Percentiles rank a stretch among this genome's conserved stretches.
phyloP scores from a whole-genome alignment of 2,329 filamentous ascomycete species.

The Coleophoma crateriformis region DNA sequence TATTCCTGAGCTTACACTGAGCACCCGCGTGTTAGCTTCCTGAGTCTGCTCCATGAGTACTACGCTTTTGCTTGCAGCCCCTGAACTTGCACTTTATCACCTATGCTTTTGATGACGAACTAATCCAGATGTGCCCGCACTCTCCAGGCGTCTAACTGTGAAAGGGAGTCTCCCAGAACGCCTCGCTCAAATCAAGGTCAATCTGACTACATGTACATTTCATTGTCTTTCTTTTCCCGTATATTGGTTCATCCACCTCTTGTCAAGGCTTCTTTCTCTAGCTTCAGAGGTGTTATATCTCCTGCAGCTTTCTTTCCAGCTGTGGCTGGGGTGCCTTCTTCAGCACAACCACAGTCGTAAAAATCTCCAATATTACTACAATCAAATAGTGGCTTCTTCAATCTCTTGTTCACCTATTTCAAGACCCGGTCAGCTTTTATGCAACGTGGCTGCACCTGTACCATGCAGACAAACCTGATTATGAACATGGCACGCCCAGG shows the following conservation, averaged over 20 bases:
- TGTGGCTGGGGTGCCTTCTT: constrained; percentile 44
- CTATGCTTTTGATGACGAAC: too few species aligned
- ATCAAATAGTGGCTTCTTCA: constrained; percentile 58
- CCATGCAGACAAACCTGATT: constrained; percentile 45
- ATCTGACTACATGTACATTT: too few species aligned
- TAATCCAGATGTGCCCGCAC: too few species aligned
- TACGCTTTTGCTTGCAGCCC: too few species aligned
- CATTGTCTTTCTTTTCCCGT: too few species aligned
- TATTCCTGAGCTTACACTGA: too few species aligned
- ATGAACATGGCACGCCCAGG: constrained; percentile 64
- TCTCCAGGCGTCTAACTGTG: too few species aligned
- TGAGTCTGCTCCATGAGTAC: too few species aligned
- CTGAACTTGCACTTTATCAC: too few species aligned
- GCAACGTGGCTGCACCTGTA: neutral
- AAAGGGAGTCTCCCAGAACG: too few species aligned
- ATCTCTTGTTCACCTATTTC: constrained; percentile 42
- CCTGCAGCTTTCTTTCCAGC: constrained; percentile 22
- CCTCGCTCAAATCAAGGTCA: too few species aligned
- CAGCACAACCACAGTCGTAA: constrained; percentile 67
- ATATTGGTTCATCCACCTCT: constrained; percentile 9
- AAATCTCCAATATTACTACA: constrained; percentile 64
- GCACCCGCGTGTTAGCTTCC: too few species aligned
- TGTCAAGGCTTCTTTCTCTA: constrained; percentile 25
- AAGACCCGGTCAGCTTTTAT: neutral
- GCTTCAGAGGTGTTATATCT: constrained; percentile 24